These are phyloP conservation scores for Penicillium riverlandense DNA, from an alignment of 495 filamentous ascomycete genomes.

Conservation along the genomic window DNA sequence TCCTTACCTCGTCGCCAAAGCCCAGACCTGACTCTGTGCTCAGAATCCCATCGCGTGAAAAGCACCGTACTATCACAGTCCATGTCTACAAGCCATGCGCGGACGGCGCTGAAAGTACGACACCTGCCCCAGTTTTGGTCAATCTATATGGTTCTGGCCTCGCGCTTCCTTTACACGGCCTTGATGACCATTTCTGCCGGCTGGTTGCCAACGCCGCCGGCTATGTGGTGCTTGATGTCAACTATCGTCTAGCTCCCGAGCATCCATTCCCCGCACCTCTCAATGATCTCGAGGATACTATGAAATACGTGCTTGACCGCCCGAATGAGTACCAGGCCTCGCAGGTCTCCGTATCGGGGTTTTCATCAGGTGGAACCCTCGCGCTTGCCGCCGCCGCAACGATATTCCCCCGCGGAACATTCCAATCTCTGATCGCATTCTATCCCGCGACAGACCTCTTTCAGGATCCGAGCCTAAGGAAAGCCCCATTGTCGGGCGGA, in stretches of 20 bases:
- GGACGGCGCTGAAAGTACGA: background rate
- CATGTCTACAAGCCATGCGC: constrained; percentile 33
- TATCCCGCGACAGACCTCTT: too few species aligned
- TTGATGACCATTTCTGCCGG: constrained; percentile 35
- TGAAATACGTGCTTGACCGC: background rate
- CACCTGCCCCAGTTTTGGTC: constrained; percentile 30
- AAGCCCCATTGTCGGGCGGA: too few species aligned
- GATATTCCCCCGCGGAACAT: too few species aligned
- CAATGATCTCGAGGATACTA: constrained; percentile 49
- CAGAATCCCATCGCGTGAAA: constrained; percentile 28
- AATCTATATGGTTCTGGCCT: constrained; percentile 40
- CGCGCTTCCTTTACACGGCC: constrained; percentile 30
- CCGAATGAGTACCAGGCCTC: background rate
- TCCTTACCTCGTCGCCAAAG: too few species aligned
- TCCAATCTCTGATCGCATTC: too few species aligned
- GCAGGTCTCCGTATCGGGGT: background rate
- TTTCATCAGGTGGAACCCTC: background rate
- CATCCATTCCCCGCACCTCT: constrained; percentile 67
- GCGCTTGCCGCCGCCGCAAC: too few species aligned
- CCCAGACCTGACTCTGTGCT: too few species aligned
- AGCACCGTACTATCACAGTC: constrained; percentile 32
- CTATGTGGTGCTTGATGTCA: constrained; percentile 45
- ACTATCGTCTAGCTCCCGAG: constrained; percentile 75
- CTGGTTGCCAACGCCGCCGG: constrained; percentile 24
- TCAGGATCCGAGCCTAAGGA: too few species aligned